These are phyloP conservation scores for Mycena capillaripes DNA, from an alignment of 768 basidiomycete species.

Conservation along the genomic window DNA sequence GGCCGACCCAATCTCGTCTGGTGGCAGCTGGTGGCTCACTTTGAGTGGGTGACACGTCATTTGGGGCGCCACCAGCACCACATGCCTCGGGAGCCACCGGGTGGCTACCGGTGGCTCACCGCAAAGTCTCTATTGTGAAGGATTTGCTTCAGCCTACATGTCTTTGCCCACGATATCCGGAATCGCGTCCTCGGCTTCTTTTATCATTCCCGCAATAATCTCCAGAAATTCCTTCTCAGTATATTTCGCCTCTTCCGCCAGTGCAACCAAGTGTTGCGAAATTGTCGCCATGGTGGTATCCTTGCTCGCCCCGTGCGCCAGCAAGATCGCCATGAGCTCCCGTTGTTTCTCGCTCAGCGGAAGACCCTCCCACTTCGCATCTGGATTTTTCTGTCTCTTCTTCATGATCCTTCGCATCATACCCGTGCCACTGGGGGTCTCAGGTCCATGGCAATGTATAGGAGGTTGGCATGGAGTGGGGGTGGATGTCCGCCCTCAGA, in stretches of 20 bases:
- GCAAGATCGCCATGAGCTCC: constrained; percentile 10
- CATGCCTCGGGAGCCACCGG: too few relatives aligned
- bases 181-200: constrained; percentile 18
- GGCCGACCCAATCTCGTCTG: too few relatives aligned
- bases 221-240: constrained; percentile 21
- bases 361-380: constrained; percentile 8
- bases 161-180: too few relatives aligned
- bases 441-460: constrained; percentile 11
- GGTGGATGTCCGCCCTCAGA: neutral
- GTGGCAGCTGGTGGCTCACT: too few relatives aligned
- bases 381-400: neutral
- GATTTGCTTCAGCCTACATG: too few relatives aligned
- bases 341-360: neutral
- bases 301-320: constrained; percentile 19
- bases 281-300: constrained; percentile 27
- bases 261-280: constrained; percentile 49
- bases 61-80: too few relatives aligned
- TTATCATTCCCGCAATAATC: constrained; percentile 10
- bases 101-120: too few relatives aligned
- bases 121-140: too few relatives aligned
- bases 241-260: constrained; percentile 44
- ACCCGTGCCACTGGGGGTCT: neutral
- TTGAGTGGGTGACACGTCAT: too few relatives aligned
- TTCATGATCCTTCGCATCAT: too few relatives aligned
- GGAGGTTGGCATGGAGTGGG: neutral